These are phyloP conservation scores for Camellia granthamiana DNA, from an alignment of 148 eudicot genomes.

Conservation along the genomic window DNA sequence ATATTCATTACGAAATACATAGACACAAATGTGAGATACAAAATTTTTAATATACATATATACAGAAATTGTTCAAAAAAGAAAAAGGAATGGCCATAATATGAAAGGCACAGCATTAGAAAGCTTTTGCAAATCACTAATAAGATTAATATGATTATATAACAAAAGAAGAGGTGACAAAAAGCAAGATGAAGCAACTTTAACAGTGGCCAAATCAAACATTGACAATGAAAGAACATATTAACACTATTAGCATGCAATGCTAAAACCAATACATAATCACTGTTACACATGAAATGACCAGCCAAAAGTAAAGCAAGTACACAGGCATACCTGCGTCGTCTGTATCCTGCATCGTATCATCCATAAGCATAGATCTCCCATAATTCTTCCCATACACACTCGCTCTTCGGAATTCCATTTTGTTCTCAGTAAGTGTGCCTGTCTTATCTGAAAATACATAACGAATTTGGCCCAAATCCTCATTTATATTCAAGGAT, in stretches of 20 bases:
- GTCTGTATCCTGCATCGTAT: constrained; percentile 27
- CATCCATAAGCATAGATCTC: constrained; percentile 28
- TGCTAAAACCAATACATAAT: neutral
- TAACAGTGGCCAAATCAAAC: neutral
- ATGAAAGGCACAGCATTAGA: neutral
- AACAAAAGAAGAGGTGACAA: neutral
- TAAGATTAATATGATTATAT: neutral
- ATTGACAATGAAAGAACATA: neutral
- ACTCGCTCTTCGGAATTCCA: constrained; percentile 88
- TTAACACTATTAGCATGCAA: neutral
- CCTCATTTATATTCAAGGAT: constrained; percentile 96
- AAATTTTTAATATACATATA: neutral
- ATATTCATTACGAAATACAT: neutral
- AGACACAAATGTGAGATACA: neutral
- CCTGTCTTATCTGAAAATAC: constrained; percentile 95
- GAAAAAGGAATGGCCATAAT: neutral
- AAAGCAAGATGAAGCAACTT: neutral
- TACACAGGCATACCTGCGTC: constrained; percentile 43
- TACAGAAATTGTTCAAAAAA: neutral
- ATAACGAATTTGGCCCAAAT: constrained; percentile 92
- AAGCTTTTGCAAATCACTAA: neutral
- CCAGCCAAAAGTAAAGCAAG: constrained; percentile 8
- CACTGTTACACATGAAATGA: neutral
- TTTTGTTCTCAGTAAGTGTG: constrained; percentile 90
- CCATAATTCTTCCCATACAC: constrained; percentile 71